Conservation (phyloP, 169 alveolate species). For the Amoebophrya sp. region DNA sequence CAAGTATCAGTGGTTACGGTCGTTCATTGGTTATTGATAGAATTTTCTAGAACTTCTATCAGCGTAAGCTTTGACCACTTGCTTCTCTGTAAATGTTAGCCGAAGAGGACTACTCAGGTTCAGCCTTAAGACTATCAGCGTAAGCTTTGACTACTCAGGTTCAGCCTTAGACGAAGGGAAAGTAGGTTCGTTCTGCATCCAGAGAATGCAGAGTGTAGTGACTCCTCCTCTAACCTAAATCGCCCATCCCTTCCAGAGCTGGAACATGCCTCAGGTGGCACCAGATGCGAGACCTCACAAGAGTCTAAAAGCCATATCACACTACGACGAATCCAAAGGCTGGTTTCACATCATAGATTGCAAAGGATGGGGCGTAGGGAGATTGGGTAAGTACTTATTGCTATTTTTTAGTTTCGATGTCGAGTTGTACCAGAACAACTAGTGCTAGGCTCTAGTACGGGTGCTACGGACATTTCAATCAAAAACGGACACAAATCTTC, state of each 20-base stretch:
- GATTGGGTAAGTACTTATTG: background rate
- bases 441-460: too few species aligned
- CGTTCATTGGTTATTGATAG: too few species aligned
- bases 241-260: slow-evolving; percentile 64
- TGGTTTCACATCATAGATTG: slow-evolving; percentile 74
- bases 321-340: slow-evolving; percentile 64
- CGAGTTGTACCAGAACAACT: too few species aligned
- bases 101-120: too few species aligned
- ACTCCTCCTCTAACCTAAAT: slow-evolving; percentile 50
- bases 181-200: too few species aligned
- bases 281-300: slow-evolving; percentile 66
- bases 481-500: background rate
- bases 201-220: background rate
- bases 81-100: too few species aligned
- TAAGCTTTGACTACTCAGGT: too few species aligned
- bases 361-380: slow-evolving; percentile 29
- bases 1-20: background rate
- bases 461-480: background rate
- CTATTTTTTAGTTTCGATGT: too few species aligned
- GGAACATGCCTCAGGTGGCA: slow-evolving; percentile 70
- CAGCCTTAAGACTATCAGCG: too few species aligned
- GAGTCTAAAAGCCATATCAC: slow-evolving; percentile 63
- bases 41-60: too few species aligned
- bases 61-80: too few species aligned
- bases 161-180: too few species aligned